Base-by-base conservation (phyloP, 768 basidiomycete species). In the Exidia glandulosa region DNA sequence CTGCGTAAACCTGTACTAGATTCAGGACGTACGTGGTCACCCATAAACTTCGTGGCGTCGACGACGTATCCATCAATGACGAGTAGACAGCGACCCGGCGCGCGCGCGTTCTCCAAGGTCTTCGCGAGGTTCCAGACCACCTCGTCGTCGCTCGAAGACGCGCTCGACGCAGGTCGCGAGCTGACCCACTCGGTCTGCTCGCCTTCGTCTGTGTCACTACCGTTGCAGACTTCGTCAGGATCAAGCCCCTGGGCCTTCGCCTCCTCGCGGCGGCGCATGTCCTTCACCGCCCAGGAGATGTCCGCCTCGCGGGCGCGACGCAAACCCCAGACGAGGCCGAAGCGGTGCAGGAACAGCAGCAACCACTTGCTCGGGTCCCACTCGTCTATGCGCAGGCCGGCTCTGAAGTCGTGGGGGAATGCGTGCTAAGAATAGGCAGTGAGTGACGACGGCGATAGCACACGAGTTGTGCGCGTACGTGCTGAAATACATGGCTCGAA, bases 321-420 rank as follows among this genome's bases (percentile, higher is more conserved):
- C 16, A 87, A 71, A 41, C 76, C 72, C 5, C 68, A 72, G 1
- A 74, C 80, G 0, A 83, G 68, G 0, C 82, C 80, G 7, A 83
- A 56, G 4, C 64, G 65, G 63, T 83, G 72, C 12, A 90, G 73
- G 3, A 71, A 55, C 25, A 80, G 67, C 45, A 90, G 89, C 47
- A 84, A 77, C 88, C 87, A 90, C 72, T 89, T 90, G 2, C 86
- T 86, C 0, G 88, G 87, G 69, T 91, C 88, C 87, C 87, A 91
- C 63, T 86, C 86, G 29, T 74, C 69, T 6, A 61, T 54, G 23
- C 78, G 76, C 10, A 82, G 84, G 0, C 83, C 86, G 23, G 87
- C 86, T 29, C 87, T 80, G 70, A 83, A 90, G 69, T 91, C 88
- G 60, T 85, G 81, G 10, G 88, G 88, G 66, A 89, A 90, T 0